A percentile compares a stretch with the other conserved stretches of the same genome.
phyloP scores from a whole-genome alignment of 371 early-diverging fungal genomes.

The Phascolomyces articulosus region DNA sequence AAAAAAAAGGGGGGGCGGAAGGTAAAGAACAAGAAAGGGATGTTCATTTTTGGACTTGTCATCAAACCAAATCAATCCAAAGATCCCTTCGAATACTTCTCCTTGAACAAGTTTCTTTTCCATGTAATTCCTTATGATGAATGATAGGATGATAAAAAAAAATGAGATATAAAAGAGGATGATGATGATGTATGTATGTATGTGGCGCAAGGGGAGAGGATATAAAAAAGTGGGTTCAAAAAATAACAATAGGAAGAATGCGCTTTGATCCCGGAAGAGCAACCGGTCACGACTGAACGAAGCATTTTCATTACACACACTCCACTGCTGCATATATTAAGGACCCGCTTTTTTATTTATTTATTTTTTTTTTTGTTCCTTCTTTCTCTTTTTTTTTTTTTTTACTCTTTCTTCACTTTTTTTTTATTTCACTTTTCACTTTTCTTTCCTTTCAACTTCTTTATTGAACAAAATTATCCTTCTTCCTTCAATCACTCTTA shows the following conservation, averaged over 20 bases:
- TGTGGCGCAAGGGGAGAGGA: background rate
- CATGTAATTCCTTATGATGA: too few relatives aligned
- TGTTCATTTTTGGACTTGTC: too few relatives aligned
- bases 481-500: background rate
- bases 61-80: too few relatives aligned
- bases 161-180: too few relatives aligned
- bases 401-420: constrained; percentile 1
- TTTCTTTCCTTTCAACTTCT: background rate
- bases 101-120: too few relatives aligned
- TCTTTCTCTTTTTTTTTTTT: constrained; percentile 10
- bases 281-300: constrained; percentile 15
- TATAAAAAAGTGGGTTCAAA: background rate
- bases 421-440: constrained; percentile 1
- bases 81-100: too few relatives aligned
- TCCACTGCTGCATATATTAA: constrained; percentile 8
- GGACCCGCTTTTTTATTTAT: constrained; percentile 10
- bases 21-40: too few relatives aligned
- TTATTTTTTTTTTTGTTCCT: constrained; percentile 7
- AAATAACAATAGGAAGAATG: background rate
- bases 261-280: constrained; percentile 13
- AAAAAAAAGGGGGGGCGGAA: too few relatives aligned
- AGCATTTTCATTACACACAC: background rate
- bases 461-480: background rate
- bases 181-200: background rate
- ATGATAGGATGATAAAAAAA: too few relatives aligned